Conservation (phyloP, 305 asterid species). For the Euphrasia arctica region DNA sequence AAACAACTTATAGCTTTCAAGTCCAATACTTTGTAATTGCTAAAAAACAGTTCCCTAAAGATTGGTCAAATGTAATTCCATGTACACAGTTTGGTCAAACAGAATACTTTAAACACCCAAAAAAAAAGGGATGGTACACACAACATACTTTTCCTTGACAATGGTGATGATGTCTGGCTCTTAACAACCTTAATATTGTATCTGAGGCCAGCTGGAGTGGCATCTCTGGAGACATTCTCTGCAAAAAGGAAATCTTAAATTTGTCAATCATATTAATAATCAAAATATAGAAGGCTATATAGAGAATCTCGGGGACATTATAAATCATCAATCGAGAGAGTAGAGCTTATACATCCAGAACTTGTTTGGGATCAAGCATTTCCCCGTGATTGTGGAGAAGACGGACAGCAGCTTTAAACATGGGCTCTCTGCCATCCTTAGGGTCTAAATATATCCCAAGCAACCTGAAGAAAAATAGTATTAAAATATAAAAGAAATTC, state of each 20-base stretch:
- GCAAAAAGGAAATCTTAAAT: constrained; percentile 31
- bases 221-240: constrained; percentile 82
- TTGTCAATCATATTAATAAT: background rate
- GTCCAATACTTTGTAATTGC: constrained; percentile 2
- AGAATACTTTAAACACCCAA: background rate
- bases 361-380: constrained; percentile 83
- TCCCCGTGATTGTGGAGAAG: constrained; percentile 95
- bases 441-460: constrained; percentile 97
- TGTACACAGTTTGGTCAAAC: background rate
- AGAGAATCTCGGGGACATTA: background rate
- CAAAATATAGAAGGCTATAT: background rate
- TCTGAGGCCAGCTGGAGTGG: constrained; percentile 92
- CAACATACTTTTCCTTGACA: constrained; percentile 79
- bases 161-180: constrained; percentile 92
- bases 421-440: constrained; percentile 83
- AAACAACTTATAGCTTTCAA: constrained; percentile 13
- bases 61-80: constrained; percentile 15
- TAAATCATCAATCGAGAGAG: background rate
- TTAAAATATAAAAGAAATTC: constrained; percentile 18
- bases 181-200: constrained; percentile 72
- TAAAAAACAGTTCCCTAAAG: constrained; percentile 11
- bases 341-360: constrained; percentile 62
- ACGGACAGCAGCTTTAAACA: constrained; percentile 90
- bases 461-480: constrained; percentile 43
- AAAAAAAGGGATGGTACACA: constrained; percentile 1